Percentiles rank a stretch among this genome's conserved stretches.
phyloP scores from a whole-genome alignment of 495 filamentous ascomycete species.

The Penicillium atrosanguineum region DNA sequence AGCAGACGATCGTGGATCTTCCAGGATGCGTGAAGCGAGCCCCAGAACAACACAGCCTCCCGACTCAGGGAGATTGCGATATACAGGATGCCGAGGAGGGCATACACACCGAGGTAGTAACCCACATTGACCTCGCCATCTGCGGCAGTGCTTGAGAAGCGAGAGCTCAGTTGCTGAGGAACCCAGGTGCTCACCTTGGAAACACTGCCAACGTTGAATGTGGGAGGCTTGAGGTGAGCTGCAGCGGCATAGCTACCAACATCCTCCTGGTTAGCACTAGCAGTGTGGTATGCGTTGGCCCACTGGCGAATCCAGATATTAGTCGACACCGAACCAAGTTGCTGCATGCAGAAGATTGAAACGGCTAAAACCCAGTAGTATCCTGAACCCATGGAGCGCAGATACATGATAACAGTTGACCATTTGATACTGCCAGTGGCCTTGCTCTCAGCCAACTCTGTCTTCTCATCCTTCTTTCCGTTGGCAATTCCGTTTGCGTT shows the following conservation, averaged over 20 bases:
- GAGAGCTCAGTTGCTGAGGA: constrained; percentile 27
- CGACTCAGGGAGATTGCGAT: constrained; percentile 72
- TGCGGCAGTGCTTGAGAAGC: constrained; percentile 14
- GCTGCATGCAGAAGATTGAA: constrained; percentile 73
- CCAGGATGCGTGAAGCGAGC: constrained; percentile 84
- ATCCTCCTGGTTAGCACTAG: constrained; percentile 24
- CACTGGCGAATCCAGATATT: constrained; percentile 95
- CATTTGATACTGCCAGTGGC: constrained; percentile 82
- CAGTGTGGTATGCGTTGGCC: constrained; percentile 61
- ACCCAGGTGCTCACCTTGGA: constrained; percentile 33
- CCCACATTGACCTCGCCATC: constrained; percentile 64
- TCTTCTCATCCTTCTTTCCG: constrained; percentile 37
- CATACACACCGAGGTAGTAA: constrained; percentile 85
- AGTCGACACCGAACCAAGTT: constrained; percentile 77
- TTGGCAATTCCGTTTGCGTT: constrained; percentile 34
- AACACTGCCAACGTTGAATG: constrained; percentile 41
- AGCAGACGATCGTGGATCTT: constrained; percentile 80
- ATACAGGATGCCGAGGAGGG: constrained; percentile 69
- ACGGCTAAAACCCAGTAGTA: constrained; percentile 84
- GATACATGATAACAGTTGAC: constrained; percentile 78
- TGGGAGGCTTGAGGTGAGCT: constrained; percentile 39
- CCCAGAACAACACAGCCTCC: constrained; percentile 87
- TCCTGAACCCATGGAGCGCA: constrained; percentile 87
- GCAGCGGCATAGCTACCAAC: constrained; percentile 40
- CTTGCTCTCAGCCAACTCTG: constrained; percentile 68